Evolutionary conservation across 73 alveolate species (phyloP), one percentile per base, ranked within the genome.

Genomic region (Paramecium bursaria): DNA sequence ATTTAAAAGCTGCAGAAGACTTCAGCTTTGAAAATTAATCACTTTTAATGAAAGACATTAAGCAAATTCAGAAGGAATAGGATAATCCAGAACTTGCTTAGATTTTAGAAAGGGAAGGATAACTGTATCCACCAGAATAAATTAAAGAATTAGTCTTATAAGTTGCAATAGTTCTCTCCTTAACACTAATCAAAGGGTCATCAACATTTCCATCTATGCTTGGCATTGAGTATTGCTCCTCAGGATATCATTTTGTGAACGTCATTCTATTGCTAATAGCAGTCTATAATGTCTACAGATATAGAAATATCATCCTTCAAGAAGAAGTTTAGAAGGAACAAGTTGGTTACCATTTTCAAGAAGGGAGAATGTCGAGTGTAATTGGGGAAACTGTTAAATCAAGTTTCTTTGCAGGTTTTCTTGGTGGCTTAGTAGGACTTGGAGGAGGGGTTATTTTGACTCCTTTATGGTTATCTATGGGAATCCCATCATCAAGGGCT

Each of bases 361-460:
- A 67, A 17, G 82, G 82, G 9, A 67, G 44, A 67, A 35, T 67
- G 82, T 39, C 60, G 19, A 13, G 42, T 15, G 82, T 67, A 19
- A 39, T 67, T 42, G 82, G 44, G 33, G 21, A 21, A 11, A 67
- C 82, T 25, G 82, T 67, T 10, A 67, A 67, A 67, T 67, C 82
- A 0, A 67, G 82, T 67, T n/a, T 67, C 0, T 67, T 25, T 42
- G 82, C 82, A 14, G 82, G 82, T 3, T 67, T 67, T 42, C 27
- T 67, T 3, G 82, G 95, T 1, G 97, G 97, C 9, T 73, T 87
- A 9, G 92, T 90, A 26, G 97, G 97, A 35, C 86, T 92, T 23
- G 97, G 97, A 44, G 97, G 97, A 7, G 97, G 96, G 9, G 93
- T 92, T 15, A 93, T 92, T 49, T 60, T 92, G 73, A 92, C 92